Percentiles rank a stretch among this genome's conserved stretches.
phyloP scores from a whole-genome alignment of 768 basidiomycete species.

The Symmetrospora coprosmae region DNA sequence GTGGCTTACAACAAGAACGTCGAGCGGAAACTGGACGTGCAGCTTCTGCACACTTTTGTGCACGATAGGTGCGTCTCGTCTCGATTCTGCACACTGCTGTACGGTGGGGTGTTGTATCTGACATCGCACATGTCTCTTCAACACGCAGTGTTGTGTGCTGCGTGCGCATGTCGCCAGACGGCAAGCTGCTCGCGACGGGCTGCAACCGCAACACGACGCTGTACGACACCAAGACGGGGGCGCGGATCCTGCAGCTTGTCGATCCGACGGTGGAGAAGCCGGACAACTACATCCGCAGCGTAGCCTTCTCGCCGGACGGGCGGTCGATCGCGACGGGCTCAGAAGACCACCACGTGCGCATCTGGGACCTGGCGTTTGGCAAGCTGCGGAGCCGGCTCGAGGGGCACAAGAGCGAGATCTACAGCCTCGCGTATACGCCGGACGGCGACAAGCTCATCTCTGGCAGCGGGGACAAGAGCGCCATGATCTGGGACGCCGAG shows the following conservation, averaged over 20 bases:
- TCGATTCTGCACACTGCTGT: no score
- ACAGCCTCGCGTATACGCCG: constrained; percentile 79
- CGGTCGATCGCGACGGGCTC: constrained; percentile 64
- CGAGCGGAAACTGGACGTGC: constrained; percentile 63
- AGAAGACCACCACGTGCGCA: constrained; percentile 86
- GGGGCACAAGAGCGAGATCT: constrained; percentile 85
- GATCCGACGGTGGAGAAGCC: constrained; percentile 50
- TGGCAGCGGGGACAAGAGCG: constrained; percentile 65
- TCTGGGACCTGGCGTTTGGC: constrained; percentile 79
- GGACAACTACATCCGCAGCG: constrained; percentile 78
- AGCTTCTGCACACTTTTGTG: constrained; percentile 67
- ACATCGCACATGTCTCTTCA: neutral
- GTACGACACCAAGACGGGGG: constrained; percentile 76
- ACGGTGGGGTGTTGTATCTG: neutral
- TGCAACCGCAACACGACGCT: constrained; percentile 94
- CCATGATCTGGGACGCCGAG: constrained; percentile 50
- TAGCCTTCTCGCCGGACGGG: constrained; percentile 62
- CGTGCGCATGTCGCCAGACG: constrained; percentile 85
- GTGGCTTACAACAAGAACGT: constrained; percentile 71
- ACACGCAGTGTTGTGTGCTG: constrained; percentile 60
- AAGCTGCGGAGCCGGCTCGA: constrained; percentile 66
- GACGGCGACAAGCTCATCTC: constrained; percentile 76
- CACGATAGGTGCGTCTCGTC: constrained; percentile 61
- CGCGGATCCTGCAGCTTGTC: constrained; percentile 65
- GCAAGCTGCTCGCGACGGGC: constrained; percentile 81